Evolutionary conservation across 176 grass and related monocot genomes (phyloP).

Genomic region (Olyra latifolia): DNA sequence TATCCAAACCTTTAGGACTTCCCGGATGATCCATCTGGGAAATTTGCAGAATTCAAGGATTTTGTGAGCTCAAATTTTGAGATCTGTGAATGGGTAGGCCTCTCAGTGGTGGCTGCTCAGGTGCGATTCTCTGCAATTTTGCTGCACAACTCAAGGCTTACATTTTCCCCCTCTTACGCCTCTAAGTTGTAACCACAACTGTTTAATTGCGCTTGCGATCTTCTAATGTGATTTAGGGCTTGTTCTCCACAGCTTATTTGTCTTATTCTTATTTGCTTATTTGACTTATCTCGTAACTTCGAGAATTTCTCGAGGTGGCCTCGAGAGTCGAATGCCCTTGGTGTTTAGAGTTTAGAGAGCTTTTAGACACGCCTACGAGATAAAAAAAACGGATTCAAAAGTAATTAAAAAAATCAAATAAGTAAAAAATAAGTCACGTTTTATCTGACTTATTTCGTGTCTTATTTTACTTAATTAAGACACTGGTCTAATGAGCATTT

Average conservation of each 20-base stretch:
- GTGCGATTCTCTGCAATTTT: conserved; percentile 39
- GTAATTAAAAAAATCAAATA: too few relatives aligned
- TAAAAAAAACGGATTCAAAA: too few relatives aligned
- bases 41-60: conserved; percentile 76
- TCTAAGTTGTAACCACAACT: not conserved
- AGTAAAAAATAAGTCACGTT: too few relatives aligned
- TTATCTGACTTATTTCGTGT: too few relatives aligned
- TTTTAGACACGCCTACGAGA: too few relatives aligned
- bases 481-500: not conserved
- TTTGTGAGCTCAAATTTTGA: conserved; percentile 79
- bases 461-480: too few relatives aligned
- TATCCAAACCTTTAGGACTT: conserved; percentile 67
- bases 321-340: too few relatives aligned
- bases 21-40: conserved; percentile 73
- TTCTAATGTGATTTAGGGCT: conserved; percentile 12
- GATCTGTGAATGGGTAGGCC: conserved; percentile 92
- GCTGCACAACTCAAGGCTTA: not conserved
- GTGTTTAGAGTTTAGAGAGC: too few relatives aligned
- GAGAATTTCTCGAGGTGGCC: too few relatives aligned
- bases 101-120: conserved; percentile 69
- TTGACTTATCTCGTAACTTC: too few relatives aligned
- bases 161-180: not conserved
- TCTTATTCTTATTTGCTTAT: too few relatives aligned
- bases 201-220: not conserved
- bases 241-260: too few relatives aligned